Conservation (phyloP, 2,329 filamentous ascomycete genomes). For the Talaromyces funiculosus region DNA sequence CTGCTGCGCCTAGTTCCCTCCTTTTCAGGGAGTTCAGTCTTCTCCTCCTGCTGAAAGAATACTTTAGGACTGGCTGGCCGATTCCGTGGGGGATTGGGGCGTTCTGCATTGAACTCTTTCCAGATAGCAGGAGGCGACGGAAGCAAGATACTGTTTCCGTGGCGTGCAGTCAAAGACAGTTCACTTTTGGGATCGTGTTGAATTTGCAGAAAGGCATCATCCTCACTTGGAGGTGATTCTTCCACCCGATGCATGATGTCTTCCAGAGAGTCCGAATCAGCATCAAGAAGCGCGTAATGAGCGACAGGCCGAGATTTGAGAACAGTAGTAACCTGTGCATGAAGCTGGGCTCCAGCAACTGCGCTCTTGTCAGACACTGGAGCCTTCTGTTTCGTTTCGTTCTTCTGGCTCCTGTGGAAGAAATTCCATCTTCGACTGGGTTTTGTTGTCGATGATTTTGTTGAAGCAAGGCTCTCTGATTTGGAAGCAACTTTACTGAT, state of each 20-base stretch:
- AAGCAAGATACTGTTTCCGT: slow-evolving; percentile 35
- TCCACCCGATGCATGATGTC: slow-evolving; percentile 35
- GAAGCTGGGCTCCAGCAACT: slow-evolving; percentile 28
- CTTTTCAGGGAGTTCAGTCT: slow-evolving; percentile 20
- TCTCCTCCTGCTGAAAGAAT: slow-evolving; percentile 29
- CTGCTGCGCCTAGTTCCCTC: slow-evolving; percentile 52
- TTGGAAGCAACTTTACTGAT: slow-evolving; percentile 5
- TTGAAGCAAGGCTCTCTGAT: slow-evolving; percentile 2
- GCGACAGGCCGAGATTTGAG: slow-evolving; percentile 44
- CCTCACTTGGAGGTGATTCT: slow-evolving; percentile 36
- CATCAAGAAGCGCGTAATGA: slow-evolving; percentile 54
- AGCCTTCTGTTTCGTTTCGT: slow-evolving; percentile 21
- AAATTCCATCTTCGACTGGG: slow-evolving; percentile 52
- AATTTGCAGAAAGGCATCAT: slow-evolving; percentile 16
- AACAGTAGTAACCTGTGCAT: slow-evolving; percentile 36
- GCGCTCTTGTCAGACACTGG: slow-evolving; percentile 14
- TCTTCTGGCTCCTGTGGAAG: slow-evolving; percentile 45
- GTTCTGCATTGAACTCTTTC: slow-evolving; percentile 23
- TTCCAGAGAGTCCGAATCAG: slow-evolving; percentile 36
- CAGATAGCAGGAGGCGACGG: slow-evolving; percentile 38
- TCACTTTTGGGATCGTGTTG: slow-evolving; percentile 20
- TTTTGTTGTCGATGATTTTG: slow-evolving; percentile 23
- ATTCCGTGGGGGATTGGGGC: slow-evolving; percentile 14
- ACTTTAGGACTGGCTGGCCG: slow-evolving; percentile 33
- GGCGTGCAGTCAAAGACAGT: slow-evolving; percentile 29